Base-by-base conservation (phyloP, 441 rosid species). In the Gossypium lobatum region DNA sequence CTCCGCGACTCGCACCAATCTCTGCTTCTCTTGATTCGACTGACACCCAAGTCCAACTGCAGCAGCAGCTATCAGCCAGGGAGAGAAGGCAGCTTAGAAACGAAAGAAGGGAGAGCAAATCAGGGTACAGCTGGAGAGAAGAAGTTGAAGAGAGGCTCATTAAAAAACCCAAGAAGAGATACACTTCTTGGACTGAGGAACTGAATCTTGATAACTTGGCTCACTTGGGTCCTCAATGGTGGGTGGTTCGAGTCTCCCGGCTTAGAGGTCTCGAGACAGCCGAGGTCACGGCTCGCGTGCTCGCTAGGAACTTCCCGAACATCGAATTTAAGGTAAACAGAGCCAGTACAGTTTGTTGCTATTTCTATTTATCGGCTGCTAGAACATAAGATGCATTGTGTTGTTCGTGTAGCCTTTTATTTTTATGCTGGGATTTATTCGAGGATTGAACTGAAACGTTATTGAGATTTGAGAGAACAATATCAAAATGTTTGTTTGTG, bases 21-120 rank as follows among this genome's bases (percentile, higher is more conserved):
- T 76, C 83, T 6, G 87, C 88, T 4, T 80, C 91, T 25, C 75
- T 89, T 21, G 86, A 82, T 57, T 78, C 88, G 39, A 60, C 75
- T 11, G 67, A 31, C 53, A 74, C 72, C 37, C 70, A 67, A 67
- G 70, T 76, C 53, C 83, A 79, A 3, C 76, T 74, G 64, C 83
- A 79, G 39, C 78, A 77, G 45, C 78, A 79, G 77, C 80, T 89
- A 16, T 86, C 92, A 14, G 97, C 91, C 37, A 85, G 86, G 73
- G 98, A 92, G 85, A 85, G 97, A 70, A 82, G 98, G 83, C 88
- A 86, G 83, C 87, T 89, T 16, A 82, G 96, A 73, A 89, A 87
- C 80, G 86, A 85, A 77, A 81, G 85, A 77, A 84, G 98, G 14
- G 98, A 88, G 80, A 79, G 85, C 75, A 85, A 83, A 75, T 55